Percentiles rank a stretch among this genome's conserved stretches.
phyloP scores from a whole-genome alignment of 2,329 filamentous ascomycete genomes.

The Penicillium sumatraense region DNA sequence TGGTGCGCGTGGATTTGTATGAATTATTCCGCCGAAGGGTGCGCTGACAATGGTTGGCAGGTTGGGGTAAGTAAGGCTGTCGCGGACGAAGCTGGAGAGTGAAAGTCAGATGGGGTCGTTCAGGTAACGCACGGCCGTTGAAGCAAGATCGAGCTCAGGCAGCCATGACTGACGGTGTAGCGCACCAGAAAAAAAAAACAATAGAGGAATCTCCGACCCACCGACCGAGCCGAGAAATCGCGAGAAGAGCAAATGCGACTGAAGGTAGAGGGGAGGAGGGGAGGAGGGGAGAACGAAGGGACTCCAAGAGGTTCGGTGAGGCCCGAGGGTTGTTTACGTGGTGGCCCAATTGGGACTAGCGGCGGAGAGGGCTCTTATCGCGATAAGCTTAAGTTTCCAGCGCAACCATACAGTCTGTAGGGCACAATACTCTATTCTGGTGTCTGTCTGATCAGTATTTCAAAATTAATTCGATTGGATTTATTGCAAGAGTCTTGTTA shows the following conservation, averaged over 20 bases:
- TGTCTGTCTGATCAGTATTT: no score
- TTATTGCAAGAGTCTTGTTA: no score
- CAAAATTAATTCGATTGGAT: no score
- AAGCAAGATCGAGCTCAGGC: conserved; percentile 13
- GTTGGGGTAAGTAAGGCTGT: conserved; percentile 7
- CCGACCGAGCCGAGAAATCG: background rate
- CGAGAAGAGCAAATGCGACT: conserved; percentile 6
- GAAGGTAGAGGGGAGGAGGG: conserved; percentile 10
- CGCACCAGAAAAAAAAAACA: conserved; percentile 1
- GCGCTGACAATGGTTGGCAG: background rate
- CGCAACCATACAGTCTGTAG: background rate
- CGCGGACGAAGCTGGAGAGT: conserved; percentile 5
- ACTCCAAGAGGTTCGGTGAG: conserved; percentile 35
- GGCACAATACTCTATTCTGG: no score
- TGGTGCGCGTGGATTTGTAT: background rate
- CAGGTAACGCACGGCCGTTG: conserved; percentile 19
- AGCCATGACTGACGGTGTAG: conserved; percentile 14
- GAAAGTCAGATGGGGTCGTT: conserved; percentile 14
- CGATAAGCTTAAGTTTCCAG: conserved; percentile 45
- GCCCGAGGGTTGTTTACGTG: conserved; percentile 47
- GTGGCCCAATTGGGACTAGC: conserved; percentile 41
- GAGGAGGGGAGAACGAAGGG: conserved; percentile 13
- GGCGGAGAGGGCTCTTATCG: conserved; percentile 35
- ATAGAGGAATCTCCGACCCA: background rate
- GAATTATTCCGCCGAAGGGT: background rate